These are phyloP conservation scores for Rhexocercosporidium sp. DNA, from an alignment of 2,329 filamentous ascomycete species.

Conservation along the genomic window DNA sequence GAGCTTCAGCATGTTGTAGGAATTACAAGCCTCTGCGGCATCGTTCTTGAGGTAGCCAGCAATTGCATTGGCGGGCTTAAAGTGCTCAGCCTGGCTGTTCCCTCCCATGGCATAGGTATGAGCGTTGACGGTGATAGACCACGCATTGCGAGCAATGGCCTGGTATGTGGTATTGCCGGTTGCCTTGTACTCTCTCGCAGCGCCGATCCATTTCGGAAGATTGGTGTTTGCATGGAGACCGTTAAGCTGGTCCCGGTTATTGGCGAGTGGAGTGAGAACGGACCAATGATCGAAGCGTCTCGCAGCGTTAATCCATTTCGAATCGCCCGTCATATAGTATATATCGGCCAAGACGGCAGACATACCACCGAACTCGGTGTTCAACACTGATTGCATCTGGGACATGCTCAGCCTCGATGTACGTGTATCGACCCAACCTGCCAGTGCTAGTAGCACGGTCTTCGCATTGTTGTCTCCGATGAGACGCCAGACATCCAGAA, in stretches of 20 bases:
- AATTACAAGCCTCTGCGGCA: constrained; percentile 1
- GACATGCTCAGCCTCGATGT: not conserved
- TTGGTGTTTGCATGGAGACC: constrained; percentile 9
- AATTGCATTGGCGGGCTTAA: not conserved
- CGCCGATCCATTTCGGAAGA: constrained; percentile 9
- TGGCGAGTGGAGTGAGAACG: not conserved
- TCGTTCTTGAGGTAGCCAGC: not conserved
- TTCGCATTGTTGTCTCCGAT: not conserved
- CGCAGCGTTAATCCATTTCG: not conserved
- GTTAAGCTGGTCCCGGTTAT: not conserved
- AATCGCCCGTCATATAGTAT: not conserved
- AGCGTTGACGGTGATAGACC: not conserved
- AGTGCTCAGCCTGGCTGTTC: constrained; percentile 11
- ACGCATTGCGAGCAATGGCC: not conserved
- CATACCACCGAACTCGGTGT: not conserved
- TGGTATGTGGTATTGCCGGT: not conserved
- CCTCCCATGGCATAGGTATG: constrained; percentile 12
- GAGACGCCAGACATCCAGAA: not conserved
- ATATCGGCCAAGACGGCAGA: not conserved
- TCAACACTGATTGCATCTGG: not conserved
- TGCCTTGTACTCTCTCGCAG: constrained; percentile 1
- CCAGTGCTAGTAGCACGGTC: not conserved
- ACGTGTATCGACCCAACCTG: not conserved
- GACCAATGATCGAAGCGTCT: not conserved
- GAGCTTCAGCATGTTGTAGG: constrained; percentile 11